Conservation (phyloP, 495 filamentous ascomycete genomes). For the Neurospora terricola region DNA sequence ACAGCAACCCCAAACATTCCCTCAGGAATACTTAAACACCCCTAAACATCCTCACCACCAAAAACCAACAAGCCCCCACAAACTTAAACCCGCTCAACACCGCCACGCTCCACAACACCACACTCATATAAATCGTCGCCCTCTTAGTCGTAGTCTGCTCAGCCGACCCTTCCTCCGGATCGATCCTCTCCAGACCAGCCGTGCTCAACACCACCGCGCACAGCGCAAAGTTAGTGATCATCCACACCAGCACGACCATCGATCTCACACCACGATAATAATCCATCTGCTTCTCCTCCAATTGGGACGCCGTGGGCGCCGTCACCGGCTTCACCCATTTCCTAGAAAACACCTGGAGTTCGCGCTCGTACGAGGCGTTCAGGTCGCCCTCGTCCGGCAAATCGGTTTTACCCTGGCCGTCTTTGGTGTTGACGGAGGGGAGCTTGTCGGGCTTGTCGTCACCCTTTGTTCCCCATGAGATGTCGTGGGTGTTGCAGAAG, state of each 20-base stretch:
- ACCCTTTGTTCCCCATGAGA: conserved; percentile 95
- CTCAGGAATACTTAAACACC: too few relatives aligned
- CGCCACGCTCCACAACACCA: conserved; percentile 90
- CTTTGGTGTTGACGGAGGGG: conserved; percentile 71
- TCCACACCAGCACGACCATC: conserved; percentile 87
- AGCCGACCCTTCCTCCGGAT: conserved; percentile 29
- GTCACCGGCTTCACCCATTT: conserved; percentile 61
- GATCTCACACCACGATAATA: conserved; percentile 96
- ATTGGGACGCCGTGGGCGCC: conserved; percentile 44
- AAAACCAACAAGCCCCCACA: conserved; percentile 85
- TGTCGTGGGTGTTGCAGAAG: conserved; percentile 96
- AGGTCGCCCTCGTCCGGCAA: conserved; percentile 75
- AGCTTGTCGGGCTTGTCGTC: conserved; percentile 84
- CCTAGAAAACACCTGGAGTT: conserved; percentile 60
- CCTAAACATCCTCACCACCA: conserved; percentile 83
- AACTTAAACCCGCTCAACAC: conserved; percentile 83
- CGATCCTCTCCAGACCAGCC: conserved; percentile 65
- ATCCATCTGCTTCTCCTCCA: conserved; percentile 80
- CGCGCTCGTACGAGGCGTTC: conserved; percentile 88
- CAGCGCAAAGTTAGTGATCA: conserved; percentile 90
- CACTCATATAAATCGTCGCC: conserved; percentile 74
- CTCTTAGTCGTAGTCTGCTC: conserved; percentile 33
- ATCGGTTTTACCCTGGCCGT: conserved; percentile 88
- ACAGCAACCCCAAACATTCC: too few relatives aligned
- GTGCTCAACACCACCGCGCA: conserved; percentile 77